These are phyloP conservation scores for Paramecium octaurelia DNA, from an alignment of 73 alveolate genomes.

Conservation along the genomic window DNA sequence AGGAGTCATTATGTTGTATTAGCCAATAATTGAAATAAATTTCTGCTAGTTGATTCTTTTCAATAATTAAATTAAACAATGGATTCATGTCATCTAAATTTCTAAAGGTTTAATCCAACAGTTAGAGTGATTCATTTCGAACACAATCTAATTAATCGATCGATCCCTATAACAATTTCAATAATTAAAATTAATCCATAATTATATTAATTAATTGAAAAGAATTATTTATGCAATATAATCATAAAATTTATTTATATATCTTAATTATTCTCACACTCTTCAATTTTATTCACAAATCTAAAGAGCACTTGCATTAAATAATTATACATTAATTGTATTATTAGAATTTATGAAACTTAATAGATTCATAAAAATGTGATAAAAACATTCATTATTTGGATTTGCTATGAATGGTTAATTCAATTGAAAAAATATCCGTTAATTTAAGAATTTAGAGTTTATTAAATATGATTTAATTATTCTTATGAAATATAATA, in stretches of 20 bases:
- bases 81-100: not conserved
- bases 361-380: not conserved
- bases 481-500: not conserved
- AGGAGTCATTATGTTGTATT: not conserved
- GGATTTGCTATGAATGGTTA: not conserved
- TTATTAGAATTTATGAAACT: no score
- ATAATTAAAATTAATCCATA: not conserved
- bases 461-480: not conserved
- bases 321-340: no score
- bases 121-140: not conserved
- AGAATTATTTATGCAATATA: not conserved
- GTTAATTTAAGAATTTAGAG: not conserved
- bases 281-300: not conserved
- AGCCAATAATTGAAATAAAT: constrained; percentile 8
- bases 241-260: not conserved
- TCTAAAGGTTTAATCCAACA: not conserved
- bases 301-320: not conserved
- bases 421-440: not conserved
- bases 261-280: not conserved
- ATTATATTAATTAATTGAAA: not conserved
- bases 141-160: not conserved
- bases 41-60: not conserved
- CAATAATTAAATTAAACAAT: not conserved
- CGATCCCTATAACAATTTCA: constrained; percentile 6
- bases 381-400: no score